Evolutionary conservation across 2,329 filamentous ascomycete genomes (phyloP).

Genomic region (Magnaporthales sp.): DNA sequence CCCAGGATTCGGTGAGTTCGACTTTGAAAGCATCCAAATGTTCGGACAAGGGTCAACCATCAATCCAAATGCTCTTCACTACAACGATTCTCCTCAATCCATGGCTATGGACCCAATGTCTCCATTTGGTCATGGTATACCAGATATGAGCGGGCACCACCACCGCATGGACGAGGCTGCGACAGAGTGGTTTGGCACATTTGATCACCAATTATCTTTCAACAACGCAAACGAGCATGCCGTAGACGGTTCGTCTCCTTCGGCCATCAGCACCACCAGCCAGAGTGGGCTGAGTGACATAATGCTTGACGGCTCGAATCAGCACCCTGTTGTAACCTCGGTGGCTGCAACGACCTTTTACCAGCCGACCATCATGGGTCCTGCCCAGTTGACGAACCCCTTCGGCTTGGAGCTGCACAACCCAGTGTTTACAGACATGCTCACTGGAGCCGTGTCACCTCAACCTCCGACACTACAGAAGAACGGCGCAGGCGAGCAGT

Average conservation of each 20-base stretch:
- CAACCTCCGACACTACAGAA: conserved; percentile 65
- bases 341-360: conserved; percentile 53
- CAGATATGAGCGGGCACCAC: conserved; percentile 48
- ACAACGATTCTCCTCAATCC: conserved; percentile 66
- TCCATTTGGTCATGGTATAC: conserved; percentile 32
- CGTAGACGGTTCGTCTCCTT: conserved; percentile 88
- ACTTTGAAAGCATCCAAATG: conserved; percentile 55
- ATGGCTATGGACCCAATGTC: conserved; percentile 46
- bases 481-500: conserved; percentile 61
- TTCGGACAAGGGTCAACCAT: conserved; percentile 64
- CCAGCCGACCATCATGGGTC: conserved; percentile 58
- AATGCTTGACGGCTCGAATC: conserved; percentile 76
- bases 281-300: conserved; percentile 87
- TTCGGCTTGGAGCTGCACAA: conserved; percentile 69
- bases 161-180: conserved; percentile 55
- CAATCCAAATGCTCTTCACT: conserved; percentile 71
- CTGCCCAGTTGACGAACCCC: conserved; percentile 51
- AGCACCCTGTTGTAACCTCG: conserved; percentile 47
- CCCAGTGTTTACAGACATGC: conserved; percentile 68
- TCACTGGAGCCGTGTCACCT: conserved; percentile 65
- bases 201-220: conserved; percentile 70
- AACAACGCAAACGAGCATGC: conserved; percentile 59
- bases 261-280: conserved; percentile 89
- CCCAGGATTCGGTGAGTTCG: conserved; percentile 54
- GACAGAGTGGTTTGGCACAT: conserved; percentile 75